Evolutionary conservation across 306 rosid species (phyloP), one percentile per base, ranked within the genome.

Genomic region (Dryas octopetala): DNA sequence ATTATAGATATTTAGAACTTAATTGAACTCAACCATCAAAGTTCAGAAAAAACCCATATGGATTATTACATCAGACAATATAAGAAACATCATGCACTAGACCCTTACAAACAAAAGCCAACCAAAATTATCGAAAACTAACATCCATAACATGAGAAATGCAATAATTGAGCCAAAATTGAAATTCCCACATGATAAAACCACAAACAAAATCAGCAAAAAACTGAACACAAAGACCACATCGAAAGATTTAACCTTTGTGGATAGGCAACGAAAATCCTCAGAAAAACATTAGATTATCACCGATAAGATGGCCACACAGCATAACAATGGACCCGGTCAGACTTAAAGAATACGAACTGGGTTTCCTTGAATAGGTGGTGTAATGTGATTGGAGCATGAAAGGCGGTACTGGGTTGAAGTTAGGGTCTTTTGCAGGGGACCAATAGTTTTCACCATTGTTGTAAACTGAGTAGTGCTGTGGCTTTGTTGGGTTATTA

Each of bases 331-430:
- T 23, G 23, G 49, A 26, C 43, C 38, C 50, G 40, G 7, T 10
- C 45, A 46, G 68, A 41, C 50, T 5, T 23, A 3, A 55, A 16
- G 53, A 45, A 26, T 46, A 19, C 12, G 66, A 50, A 55, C 19
- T 9, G 47, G 51, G 82, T 55, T 55, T 15, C 7, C 38, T 64
- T 10, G 73, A 68, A 70, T 67, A 71, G 50, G 71, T 59, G 57
- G 71, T 32, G 67, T 1, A 43, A 19, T 6, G 76, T 53, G 71
- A 67, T 51, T 72, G 81, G 76, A 59, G 7, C 2, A 9, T 6
- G 51, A 32, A 60, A 59, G 17, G 12, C 5, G 47, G 58, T 9
- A 60, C 38, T 49, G 61, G 12, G 58, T 28, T 40, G 47, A 72
- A 71, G 55, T 53, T 49, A 8, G 57, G 62, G 48, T 16, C 47